These are phyloP conservation scores for Penicillium antarcticum DNA, from an alignment of 495 filamentous ascomycete species.

Conservation along the genomic window DNA sequence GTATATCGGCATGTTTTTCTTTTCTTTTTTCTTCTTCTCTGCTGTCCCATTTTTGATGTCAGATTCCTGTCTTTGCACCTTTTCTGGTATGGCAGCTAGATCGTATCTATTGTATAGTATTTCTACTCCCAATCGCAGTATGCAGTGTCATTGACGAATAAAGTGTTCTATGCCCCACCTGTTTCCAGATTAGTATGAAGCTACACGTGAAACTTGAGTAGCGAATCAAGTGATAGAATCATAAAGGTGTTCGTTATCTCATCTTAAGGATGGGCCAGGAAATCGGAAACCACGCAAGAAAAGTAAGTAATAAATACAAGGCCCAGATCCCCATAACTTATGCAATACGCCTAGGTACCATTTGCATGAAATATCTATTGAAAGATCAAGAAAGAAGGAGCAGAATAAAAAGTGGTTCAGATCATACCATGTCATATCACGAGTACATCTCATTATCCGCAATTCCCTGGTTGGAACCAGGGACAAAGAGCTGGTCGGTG, in stretches of 20 bases:
- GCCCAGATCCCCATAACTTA: not conserved
- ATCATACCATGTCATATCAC: not conserved
- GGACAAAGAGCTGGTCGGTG: constrained; percentile 26
- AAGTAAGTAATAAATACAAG: not conserved
- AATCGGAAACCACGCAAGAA: not conserved
- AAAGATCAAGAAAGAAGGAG: not conserved
- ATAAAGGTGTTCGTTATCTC: constrained; percentile 17
- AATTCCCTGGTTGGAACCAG: not conserved
- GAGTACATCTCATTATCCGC: constrained; percentile 5
- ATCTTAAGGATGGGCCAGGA: constrained; percentile 1
- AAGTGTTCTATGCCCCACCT: not conserved
- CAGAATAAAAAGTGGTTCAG: not conserved
- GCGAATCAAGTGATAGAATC: not conserved
- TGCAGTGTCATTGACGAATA: constrained; percentile 5
- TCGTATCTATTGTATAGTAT: constrained; percentile 17
- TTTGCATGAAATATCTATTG: not conserved
- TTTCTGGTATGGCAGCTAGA: not conserved
- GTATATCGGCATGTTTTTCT: constrained; percentile 11
- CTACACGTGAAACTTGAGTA: too few relatives aligned
- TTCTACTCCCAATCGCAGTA: not conserved
- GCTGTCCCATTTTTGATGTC: not conserved
- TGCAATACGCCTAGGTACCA: not conserved
- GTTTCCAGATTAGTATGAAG: too few relatives aligned
- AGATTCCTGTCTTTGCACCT: constrained; percentile 1
- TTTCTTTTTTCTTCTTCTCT: constrained; percentile 3